Evolutionary conservation across 2,329 filamentous ascomycete species (phyloP).

Genomic region (Aspergillus versicolor): DNA sequence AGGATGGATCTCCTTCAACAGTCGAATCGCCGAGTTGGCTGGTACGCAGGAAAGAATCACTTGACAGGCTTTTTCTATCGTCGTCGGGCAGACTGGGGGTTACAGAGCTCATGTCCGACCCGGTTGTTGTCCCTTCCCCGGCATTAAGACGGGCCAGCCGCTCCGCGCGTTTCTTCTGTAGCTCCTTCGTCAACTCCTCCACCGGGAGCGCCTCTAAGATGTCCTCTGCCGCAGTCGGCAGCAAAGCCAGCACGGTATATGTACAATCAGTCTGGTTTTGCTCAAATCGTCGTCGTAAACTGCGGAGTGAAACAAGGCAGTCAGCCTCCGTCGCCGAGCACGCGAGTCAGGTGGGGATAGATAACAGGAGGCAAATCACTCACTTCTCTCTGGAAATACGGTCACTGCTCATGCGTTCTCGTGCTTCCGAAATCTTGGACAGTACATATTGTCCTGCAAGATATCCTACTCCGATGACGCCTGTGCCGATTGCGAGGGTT

Average conservation of each 20-base stretch:
- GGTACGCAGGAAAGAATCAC: slow-evolving; percentile 78
- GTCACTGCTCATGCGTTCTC: slow-evolving; percentile 95
- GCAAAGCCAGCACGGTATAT: slow-evolving; percentile 91
- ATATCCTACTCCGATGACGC: slow-evolving; percentile 86
- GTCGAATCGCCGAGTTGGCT: slow-evolving; percentile 68
- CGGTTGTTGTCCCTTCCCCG: slow-evolving; percentile 52
- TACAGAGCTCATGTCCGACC: slow-evolving; percentile 57
- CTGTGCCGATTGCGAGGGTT: slow-evolving; percentile 81
- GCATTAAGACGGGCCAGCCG: slow-evolving; percentile 59
- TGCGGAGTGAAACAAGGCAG: slow-evolving; percentile 42
- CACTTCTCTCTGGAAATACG: slow-evolving; percentile 97
- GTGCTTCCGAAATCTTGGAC: slow-evolving; percentile 85
- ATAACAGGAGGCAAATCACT: slow-evolving; percentile 26
- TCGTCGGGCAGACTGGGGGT: slow-evolving; percentile 75
- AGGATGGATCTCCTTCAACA: slow-evolving; percentile 47
- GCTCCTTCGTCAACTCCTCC: slow-evolving; percentile 86
- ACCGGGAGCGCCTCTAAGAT: slow-evolving; percentile 86
- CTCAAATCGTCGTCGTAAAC: slow-evolving; percentile 91
- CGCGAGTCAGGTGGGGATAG: slow-evolving; percentile 9
- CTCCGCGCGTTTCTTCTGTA: slow-evolving; percentile 88
- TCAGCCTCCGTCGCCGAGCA: slow-evolving; percentile 15
- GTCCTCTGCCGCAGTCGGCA: slow-evolving; percentile 88
- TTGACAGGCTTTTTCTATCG: slow-evolving; percentile 73
- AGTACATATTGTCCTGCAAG: slow-evolving; percentile 90
- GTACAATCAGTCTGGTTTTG: slow-evolving; percentile 99